Evolutionary conservation across 257 asterid genomes (phyloP).

Genomic region (Vinca minor): DNA sequence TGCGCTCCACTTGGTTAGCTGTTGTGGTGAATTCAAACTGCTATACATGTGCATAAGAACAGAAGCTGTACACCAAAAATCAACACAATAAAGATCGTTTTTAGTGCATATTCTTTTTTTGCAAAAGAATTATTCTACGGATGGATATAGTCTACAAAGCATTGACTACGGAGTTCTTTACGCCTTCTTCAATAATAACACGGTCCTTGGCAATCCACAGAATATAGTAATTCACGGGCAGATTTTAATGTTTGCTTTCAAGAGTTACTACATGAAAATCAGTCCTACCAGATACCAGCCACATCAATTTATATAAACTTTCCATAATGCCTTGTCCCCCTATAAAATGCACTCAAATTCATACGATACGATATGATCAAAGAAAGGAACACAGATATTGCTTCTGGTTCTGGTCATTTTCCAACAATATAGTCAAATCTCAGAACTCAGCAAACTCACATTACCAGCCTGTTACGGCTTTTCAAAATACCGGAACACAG

Average conservation of each 20-base stretch:
- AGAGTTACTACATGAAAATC: background rate
- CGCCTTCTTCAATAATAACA: background rate
- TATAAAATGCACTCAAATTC: background rate
- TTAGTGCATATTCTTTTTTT: background rate
- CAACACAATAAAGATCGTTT: background rate
- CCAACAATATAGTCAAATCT: background rate
- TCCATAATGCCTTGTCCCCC: background rate
- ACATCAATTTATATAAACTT: no score
- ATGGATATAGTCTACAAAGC: background rate
- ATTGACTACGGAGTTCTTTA: background rate
- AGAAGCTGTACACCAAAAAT: conserved; percentile 39
- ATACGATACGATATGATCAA: background rate
- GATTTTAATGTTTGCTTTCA: background rate
- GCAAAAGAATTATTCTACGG: background rate
- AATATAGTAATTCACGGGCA: background rate
- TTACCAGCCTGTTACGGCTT: background rate
- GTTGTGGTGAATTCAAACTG: conserved; percentile 62
- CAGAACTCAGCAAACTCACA: no score
- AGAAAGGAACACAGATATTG: no score
- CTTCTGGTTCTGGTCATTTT: background rate
- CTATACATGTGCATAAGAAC: conserved; percentile 46
- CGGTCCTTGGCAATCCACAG: no score
- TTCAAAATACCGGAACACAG: background rate
- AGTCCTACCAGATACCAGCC: background rate
- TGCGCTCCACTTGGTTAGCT: conserved; percentile 63